Evolutionary conservation across 805 yeast genomes (phyloP).

Genomic region (Monosporozyma siamensis): DNA sequence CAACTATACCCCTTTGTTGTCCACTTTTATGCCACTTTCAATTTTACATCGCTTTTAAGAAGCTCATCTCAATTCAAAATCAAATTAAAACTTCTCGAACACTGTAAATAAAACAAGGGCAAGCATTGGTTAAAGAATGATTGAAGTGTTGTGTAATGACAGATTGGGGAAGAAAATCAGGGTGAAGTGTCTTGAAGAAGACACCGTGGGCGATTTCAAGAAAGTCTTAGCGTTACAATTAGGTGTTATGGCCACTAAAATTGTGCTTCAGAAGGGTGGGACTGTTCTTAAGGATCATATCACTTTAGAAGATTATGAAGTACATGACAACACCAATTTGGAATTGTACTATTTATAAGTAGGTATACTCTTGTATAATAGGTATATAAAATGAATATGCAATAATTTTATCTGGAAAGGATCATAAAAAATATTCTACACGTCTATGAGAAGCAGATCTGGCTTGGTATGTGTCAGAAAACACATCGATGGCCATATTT

Average conservation of each 20-base stretch:
- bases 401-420: not conserved
- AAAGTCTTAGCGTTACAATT: slow-evolving; percentile 72
- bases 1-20: too few relatives aligned
- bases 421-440: slow-evolving; percentile 28
- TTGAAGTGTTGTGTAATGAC: slow-evolving; percentile 65
- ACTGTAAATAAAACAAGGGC: too few relatives aligned
- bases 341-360: slow-evolving; percentile 65
- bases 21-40: too few relatives aligned
- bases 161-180: slow-evolving; percentile 77
- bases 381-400: not conserved
- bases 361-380: too few relatives aligned
- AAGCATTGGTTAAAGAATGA: too few relatives aligned
- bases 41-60: too few relatives aligned
- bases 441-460: slow-evolving; percentile 26
- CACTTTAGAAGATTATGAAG: slow-evolving; percentile 86
- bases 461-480: slow-evolving; percentile 30
- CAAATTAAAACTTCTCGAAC: too few relatives aligned
- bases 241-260: slow-evolving; percentile 53
- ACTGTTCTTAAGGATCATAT: slow-evolving; percentile 82
- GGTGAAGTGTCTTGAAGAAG: slow-evolving; percentile 82
- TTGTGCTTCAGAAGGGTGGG: slow-evolving; percentile 77
- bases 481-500: slow-evolving; percentile 15
- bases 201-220: slow-evolving; percentile 84
- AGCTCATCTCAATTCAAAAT: too few relatives aligned
- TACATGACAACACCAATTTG: slow-evolving; percentile 78